Conservation (phyloP, 345 rosid genomes). For the Aquilaria sinensis region DNA sequence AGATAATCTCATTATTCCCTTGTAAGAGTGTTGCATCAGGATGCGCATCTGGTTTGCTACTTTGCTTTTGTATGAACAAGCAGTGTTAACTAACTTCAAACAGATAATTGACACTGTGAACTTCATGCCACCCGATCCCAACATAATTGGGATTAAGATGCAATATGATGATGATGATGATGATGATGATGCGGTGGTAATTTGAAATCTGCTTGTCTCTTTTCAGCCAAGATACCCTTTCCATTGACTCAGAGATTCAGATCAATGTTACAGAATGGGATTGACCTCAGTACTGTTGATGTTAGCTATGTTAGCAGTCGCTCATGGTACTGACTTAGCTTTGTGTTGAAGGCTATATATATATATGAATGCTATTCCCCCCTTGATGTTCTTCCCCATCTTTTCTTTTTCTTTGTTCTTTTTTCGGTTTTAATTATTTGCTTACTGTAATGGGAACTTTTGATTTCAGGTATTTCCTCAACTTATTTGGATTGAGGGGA, state of each 20-base stretch:
- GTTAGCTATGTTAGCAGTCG: slow-evolving; percentile 99
- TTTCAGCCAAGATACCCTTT: slow-evolving; percentile 90
- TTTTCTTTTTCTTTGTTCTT: slow-evolving; percentile 12
- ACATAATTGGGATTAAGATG: not conserved
- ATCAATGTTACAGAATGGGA: slow-evolving; percentile 98
- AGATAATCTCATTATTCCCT: too few relatives aligned
- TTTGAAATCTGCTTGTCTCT: slow-evolving; percentile 3
- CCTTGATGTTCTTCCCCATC: slow-evolving; percentile 2
- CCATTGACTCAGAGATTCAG: slow-evolving; percentile 98
- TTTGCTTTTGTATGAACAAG: too few relatives aligned
- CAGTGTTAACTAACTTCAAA: too few relatives aligned
- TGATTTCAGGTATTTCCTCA: slow-evolving; percentile 78
- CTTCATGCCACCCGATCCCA: not conserved
- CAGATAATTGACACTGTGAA: too few relatives aligned
- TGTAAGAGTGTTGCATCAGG: too few relatives aligned
- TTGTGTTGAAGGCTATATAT: not conserved
- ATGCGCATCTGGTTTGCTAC: too few relatives aligned
- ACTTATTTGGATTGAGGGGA: slow-evolving; percentile 96
- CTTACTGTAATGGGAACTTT: too few relatives aligned
- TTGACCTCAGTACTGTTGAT: slow-evolving; percentile 97
- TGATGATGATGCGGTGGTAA: not conserved
- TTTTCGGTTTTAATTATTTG: not conserved
- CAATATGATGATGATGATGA: not conserved
- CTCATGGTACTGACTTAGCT: slow-evolving; percentile 57
- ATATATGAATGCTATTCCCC: not conserved